These are phyloP conservation scores for Gyromitra esculenta DNA, from an alignment of 2,329 filamentous ascomycete species.

Conservation along the genomic window DNA sequence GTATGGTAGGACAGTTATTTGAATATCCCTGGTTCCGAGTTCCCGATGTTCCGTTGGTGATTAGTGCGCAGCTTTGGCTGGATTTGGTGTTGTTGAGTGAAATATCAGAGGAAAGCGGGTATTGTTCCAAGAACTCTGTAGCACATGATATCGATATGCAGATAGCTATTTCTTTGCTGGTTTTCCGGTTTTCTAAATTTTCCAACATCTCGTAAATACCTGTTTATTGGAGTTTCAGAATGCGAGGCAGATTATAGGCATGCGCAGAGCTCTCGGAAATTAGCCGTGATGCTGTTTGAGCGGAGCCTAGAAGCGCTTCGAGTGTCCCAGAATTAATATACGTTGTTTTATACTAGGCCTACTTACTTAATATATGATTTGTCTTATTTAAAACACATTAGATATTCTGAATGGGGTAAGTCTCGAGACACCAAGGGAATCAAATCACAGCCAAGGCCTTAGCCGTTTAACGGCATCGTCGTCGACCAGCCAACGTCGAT, in stretches of 20 bases:
- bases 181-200: background rate
- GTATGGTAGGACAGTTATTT: constrained; percentile 13
- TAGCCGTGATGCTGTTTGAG: background rate
- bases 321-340: background rate
- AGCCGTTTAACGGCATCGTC: background rate
- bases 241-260: background rate
- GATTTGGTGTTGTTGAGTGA: background rate
- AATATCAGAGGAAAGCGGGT: constrained; percentile 1
- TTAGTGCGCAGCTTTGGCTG: background rate
- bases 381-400: background rate
- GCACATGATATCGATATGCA: background rate
- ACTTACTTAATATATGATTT: background rate
- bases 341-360: background rate
- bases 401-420: background rate
- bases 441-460: background rate
- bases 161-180: background rate
- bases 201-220: background rate
- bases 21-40: constrained; percentile 23
- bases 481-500: background rate
- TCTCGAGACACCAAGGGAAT: background rate
- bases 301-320: too few relatives aligned
- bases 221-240: background rate
- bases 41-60: constrained; percentile 20
- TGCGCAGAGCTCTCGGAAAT: background rate
- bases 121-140: background rate